These are phyloP conservation scores for Globisporangium polare DNA, from an alignment of 352 stramenopile genomes.

Conservation along the genomic window DNA sequence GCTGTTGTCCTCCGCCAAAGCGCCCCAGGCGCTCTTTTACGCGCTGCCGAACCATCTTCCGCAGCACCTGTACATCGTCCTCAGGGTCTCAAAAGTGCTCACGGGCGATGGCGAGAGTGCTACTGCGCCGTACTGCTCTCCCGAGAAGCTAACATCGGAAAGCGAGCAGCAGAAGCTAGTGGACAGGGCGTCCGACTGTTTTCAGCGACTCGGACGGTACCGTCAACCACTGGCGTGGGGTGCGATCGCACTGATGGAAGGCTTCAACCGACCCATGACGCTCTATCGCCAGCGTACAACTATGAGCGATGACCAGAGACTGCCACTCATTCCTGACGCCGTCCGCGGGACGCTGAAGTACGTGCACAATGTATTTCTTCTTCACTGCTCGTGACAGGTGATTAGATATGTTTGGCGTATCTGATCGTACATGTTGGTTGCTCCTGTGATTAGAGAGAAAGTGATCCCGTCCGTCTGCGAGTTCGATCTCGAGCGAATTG, in stretches of 20 bases:
- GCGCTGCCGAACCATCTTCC: slow-evolving; percentile 40
- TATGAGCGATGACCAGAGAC: slow-evolving; percentile 57
- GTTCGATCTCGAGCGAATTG: slow-evolving; percentile 48
- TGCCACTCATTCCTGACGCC: slow-evolving; percentile 47
- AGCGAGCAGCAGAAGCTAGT: slow-evolving; percentile 54
- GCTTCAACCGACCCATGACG: slow-evolving; percentile 42
- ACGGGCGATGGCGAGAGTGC: slow-evolving; percentile 49
- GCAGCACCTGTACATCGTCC: slow-evolving; percentile 52
- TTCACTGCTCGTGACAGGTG: background rate
- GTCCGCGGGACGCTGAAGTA: slow-evolving; percentile 52
- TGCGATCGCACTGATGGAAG: slow-evolving; percentile 39
- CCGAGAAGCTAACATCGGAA: slow-evolving; percentile 47
- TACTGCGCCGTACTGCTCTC: slow-evolving; percentile 52
- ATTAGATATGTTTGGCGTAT: background rate
- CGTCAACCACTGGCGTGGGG: slow-evolving; percentile 63
- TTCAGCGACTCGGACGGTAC: slow-evolving; percentile 44
- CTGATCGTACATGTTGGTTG: background rate
- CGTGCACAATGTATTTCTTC: background rate
- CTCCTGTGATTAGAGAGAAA: slow-evolving; percentile 37
- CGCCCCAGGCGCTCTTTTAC: slow-evolving; percentile 47
- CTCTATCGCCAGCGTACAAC: slow-evolving; percentile 57
- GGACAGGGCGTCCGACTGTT: slow-evolving; percentile 44
- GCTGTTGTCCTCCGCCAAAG: background rate
- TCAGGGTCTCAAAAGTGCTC: slow-evolving; percentile 67
- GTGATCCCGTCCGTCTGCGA: slow-evolving; percentile 48